These are phyloP conservation scores for Phallus indusiatus DNA, from an alignment of 768 basidiomycete genomes.

Conservation along the genomic window DNA sequence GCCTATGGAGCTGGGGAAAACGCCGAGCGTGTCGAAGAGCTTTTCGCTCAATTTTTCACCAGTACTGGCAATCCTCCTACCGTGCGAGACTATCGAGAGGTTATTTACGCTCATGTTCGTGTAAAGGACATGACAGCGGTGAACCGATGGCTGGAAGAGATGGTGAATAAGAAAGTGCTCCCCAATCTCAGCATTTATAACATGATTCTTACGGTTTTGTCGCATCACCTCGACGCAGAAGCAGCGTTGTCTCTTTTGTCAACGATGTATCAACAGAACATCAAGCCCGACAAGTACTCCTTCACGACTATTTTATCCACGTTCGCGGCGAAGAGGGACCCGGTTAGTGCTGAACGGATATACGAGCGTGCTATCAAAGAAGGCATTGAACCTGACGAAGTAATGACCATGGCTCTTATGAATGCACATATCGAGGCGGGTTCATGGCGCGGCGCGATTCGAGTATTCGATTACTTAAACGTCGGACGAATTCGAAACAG, in stretches of 20 bases:
- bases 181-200: constrained; percentile 53
- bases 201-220: constrained; percentile 50
- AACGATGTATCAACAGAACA: constrained; percentile 47
- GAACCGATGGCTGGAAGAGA: constrained; percentile 42
- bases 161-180: constrained; percentile 37
- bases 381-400: constrained; percentile 51
- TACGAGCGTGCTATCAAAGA: constrained; percentile 56
- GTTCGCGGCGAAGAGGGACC: constrained; percentile 53
- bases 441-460: constrained; percentile 67
- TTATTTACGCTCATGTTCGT: constrained; percentile 46
- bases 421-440: constrained; percentile 75
- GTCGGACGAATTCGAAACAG: constrained; percentile 25
- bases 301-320: constrained; percentile 64
- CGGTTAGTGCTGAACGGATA: constrained; percentile 53
- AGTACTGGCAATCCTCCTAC: constrained; percentile 30
- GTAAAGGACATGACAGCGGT: constrained; percentile 38
- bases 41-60: constrained; percentile 48
- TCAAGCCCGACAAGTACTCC: constrained; percentile 38
- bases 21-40: constrained; percentile 29
- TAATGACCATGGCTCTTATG: constrained; percentile 65
- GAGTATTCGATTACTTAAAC: constrained; percentile 54
- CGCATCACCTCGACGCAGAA: constrained; percentile 43
- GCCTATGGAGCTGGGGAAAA: constrained; percentile 41
- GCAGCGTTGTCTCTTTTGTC: constrained; percentile 40
- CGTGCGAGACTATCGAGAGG: constrained; percentile 42